Conservation (phyloP, 2,329 filamentous ascomycete genomes). For the Plenodomus biglobosus region DNA sequence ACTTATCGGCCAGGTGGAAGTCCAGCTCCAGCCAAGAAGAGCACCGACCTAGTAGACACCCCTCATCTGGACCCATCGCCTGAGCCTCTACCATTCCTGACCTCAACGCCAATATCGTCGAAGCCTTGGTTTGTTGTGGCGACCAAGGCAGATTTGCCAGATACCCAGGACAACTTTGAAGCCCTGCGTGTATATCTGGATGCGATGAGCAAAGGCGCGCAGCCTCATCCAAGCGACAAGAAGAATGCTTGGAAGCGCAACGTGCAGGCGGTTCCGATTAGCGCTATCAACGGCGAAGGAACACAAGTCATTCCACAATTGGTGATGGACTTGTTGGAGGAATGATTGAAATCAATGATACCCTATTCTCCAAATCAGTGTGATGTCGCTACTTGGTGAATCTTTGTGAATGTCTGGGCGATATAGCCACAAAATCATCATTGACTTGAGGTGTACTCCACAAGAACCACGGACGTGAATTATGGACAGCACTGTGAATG, state of each 20-base stretch:
- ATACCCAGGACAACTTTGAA: slow-evolving; percentile 76
- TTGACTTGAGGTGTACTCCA: too few species aligned
- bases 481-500: too few species aligned
- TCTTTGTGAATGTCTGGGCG: too few species aligned
- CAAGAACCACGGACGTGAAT: too few species aligned
- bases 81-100: slow-evolving; percentile 50
- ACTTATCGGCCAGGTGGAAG: slow-evolving; percentile 48
- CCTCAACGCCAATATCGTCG: slow-evolving; percentile 72
- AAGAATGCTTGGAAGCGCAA: slow-evolving; percentile 62
- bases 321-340: slow-evolving; percentile 65
- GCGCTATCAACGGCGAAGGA: slow-evolving; percentile 84
- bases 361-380: background rate
- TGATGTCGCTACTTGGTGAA: too few species aligned
- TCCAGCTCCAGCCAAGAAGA: slow-evolving; percentile 13
- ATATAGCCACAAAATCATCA: too few species aligned
- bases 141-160: slow-evolving; percentile 83
- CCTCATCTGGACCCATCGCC: slow-evolving; percentile 28
- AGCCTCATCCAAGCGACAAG: slow-evolving; percentile 71
- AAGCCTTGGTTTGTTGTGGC: slow-evolving; percentile 98
- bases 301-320: slow-evolving; percentile 73
- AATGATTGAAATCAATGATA: slow-evolving; percentile 20
- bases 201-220: slow-evolving; percentile 61
- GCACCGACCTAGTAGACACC: slow-evolving; percentile 21
- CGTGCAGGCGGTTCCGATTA: slow-evolving; percentile 74
- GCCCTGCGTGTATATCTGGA: slow-evolving; percentile 70